Base-by-base conservation (phyloP, 768 basidiomycete species). In the Suillus subalutaceus region DNA sequence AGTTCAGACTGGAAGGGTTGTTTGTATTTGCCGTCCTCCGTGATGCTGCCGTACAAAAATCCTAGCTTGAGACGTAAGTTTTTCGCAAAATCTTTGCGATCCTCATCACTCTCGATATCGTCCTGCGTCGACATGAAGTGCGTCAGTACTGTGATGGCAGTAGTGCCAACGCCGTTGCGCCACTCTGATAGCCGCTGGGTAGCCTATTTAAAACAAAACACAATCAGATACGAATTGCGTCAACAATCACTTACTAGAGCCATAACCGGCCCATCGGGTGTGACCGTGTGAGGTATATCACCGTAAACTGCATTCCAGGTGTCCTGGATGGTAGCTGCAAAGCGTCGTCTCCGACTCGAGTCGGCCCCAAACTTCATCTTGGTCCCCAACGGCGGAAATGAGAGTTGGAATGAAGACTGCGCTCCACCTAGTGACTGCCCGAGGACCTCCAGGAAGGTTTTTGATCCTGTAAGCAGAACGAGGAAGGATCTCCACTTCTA, bases 141-240 rank as follows among this genome's bases (percentile, higher is more conserved):
- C 13, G 63, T 60, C 32, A 68, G 43, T 53, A 60, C 63, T 2
- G 43, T 18, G 63, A n/a, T 38, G 46, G 68, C 65, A 18, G 65
- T 64, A 20, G 62, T 56, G 20, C 68, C 41, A 3, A 68, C 35
- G 40, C 65, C 30, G 26, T 41, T 66, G 23, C 63, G 35, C 68
- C 68, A 68, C 46, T 68, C 62, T 23, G 55, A 30, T 15, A 68
- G 30, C 20, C 41, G 41, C 46, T 68, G 68, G 9, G 18, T 41
- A 13, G 38, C 48, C 62, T 68, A 37, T 15, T 20, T 44, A 40
- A 9, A 32, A 66, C 16, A 4, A 40, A 50, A 23, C 9, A 48
- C 9, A 8, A 48, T 57, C 48, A 63, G 23, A 23, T 55, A 59
- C 3, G n/a, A 66, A 61, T 58, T 63, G 63, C 20, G 1, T 46